phyloP scores from a whole-genome alignment of 2,329 filamentous ascomycete species.

The Aspergillus novoparasiticus region DNA sequence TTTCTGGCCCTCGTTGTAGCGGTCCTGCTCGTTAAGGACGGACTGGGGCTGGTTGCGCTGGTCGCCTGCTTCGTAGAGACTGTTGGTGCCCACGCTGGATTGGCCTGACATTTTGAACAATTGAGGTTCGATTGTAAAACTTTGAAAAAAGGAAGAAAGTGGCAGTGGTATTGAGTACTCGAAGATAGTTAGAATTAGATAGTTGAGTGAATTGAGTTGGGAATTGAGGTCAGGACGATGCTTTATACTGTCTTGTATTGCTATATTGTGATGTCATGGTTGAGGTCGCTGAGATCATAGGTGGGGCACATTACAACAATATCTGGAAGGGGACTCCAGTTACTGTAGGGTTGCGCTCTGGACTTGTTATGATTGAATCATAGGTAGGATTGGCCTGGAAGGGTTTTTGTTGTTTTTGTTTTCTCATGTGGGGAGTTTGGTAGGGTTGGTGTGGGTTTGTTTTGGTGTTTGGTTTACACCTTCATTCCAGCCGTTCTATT shows the following conservation, averaged over 20 bases:
- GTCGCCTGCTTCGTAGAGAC: constrained; percentile 75
- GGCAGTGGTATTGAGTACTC: neutral
- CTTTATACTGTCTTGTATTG: constrained; percentile 13
- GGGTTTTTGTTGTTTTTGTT: neutral
- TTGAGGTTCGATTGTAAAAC: neutral
- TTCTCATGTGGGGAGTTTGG: neutral
- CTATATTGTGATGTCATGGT: constrained; percentile 16
- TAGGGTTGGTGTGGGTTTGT: neutral
- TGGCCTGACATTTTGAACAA: constrained; percentile 37
- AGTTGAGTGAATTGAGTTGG: neutral
- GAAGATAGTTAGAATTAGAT: neutral
- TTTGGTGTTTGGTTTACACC: neutral
- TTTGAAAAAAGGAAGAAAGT: neutral
- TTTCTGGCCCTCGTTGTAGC: constrained; percentile 72
- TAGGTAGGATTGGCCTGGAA: neutral
- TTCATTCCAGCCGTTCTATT: neutral
- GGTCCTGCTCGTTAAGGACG: constrained; percentile 54
- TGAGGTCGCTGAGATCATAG: constrained; percentile 24
- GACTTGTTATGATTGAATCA: neutral
- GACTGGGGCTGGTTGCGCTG: constrained; percentile 67
- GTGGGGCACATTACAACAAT: constrained; percentile 11
- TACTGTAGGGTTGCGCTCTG: neutral
- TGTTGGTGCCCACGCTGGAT: constrained; percentile 67
- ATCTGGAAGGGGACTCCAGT: neutral
- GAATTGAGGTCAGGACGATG: neutral